phyloP scores from a whole-genome alignment of 768 basidiomycete genomes.

The Pleurotus cornucopiae region DNA sequence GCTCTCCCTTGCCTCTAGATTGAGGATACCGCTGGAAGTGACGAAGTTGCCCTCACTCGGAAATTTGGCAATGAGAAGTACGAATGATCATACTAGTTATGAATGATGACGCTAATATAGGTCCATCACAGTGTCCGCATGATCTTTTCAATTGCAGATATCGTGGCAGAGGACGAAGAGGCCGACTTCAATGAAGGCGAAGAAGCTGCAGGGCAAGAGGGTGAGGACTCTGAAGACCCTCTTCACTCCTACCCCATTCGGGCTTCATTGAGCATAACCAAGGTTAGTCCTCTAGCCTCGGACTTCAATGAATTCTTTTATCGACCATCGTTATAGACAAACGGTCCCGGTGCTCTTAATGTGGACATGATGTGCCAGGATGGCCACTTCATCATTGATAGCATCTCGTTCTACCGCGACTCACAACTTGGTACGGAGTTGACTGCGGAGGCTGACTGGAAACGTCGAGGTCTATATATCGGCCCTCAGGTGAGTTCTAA shows the following conservation, averaged over 20 bases:
- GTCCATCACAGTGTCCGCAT: slow-evolving; percentile 61
- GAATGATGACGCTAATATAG: neutral
- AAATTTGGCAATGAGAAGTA: slow-evolving; percentile 90
- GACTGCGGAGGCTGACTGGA: slow-evolving; percentile 91
- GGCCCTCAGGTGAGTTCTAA: slow-evolving; percentile 67
- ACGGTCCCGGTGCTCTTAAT: slow-evolving; percentile 62
- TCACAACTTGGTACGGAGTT: slow-evolving; percentile 66
- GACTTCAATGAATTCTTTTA: neutral
- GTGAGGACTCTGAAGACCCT: slow-evolving; percentile 24
- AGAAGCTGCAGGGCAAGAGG: slow-evolving; percentile 22
- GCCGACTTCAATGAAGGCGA: slow-evolving; percentile 34
- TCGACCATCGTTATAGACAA: slow-evolving; percentile 31
- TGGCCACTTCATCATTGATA: slow-evolving; percentile 81
- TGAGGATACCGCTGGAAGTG: slow-evolving; percentile 63
- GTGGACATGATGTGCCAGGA: slow-evolving; percentile 79
- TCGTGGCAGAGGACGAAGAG: slow-evolving; percentile 47
- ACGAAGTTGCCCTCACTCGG: slow-evolving; percentile 79
- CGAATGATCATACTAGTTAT: slow-evolving; percentile 19
- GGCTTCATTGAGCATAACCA: slow-evolving; percentile 78
- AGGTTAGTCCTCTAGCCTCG: slow-evolving; percentile 38
- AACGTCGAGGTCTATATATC: slow-evolving; percentile 85
- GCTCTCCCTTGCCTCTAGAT: slow-evolving; percentile 43
- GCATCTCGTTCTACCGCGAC: slow-evolving; percentile 82
- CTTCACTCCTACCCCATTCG: slow-evolving; percentile 65
- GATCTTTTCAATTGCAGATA: slow-evolving; percentile 91